A percentile compares a stretch with the other conserved stretches of the same genome.
These are phyloP conservation scores for Anthracocystis panici-leucophaei DNA, from an alignment of 1,284 basidiomycete genomes.

Conservation along the genomic window DNA sequence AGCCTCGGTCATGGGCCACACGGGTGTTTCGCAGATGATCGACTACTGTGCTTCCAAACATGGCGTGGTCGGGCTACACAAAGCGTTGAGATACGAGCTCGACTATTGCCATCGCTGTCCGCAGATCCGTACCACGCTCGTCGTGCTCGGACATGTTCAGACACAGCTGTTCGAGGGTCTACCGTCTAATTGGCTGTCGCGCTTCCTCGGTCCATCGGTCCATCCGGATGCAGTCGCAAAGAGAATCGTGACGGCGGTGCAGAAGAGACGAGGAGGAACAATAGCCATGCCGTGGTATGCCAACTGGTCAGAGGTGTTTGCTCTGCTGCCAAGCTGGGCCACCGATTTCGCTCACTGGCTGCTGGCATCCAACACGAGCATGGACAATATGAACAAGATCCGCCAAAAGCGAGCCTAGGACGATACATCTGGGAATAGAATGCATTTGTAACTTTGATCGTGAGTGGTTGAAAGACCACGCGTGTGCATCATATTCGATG, in stretches of 20 bases:
- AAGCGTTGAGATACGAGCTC: slow-evolving; percentile 65
- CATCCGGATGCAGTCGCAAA: slow-evolving; percentile 48
- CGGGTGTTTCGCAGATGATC: slow-evolving; percentile 80
- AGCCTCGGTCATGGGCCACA: slow-evolving; percentile 81
- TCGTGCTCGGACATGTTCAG: slow-evolving; percentile 59
- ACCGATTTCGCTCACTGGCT: slow-evolving; percentile 42
- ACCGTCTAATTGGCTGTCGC: slow-evolving; percentile 32
- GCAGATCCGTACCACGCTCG: slow-evolving; percentile 60
- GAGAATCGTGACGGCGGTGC: slow-evolving; percentile 45
- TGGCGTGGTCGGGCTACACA: slow-evolving; percentile 66
- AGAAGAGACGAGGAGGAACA: slow-evolving; percentile 45
- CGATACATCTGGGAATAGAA: not conserved
- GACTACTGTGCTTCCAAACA: slow-evolving; percentile 69
- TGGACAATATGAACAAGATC: slow-evolving; percentile 33
- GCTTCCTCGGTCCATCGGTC: slow-evolving; percentile 57
- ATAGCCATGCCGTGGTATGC: slow-evolving; percentile 61
- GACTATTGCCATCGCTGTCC: slow-evolving; percentile 51
- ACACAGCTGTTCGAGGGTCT: slow-evolving; percentile 60
- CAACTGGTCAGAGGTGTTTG: slow-evolving; percentile 50
- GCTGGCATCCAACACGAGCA: slow-evolving; percentile 38
- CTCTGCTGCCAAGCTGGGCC: slow-evolving; percentile 52
- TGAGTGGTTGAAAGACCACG: not conserved
- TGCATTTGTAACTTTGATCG: not conserved
- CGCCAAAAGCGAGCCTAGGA: slow-evolving; percentile 19
- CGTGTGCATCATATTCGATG: not conserved